A percentile compares a stretch with the other conserved stretches of the same genome.
phyloP scores from a whole-genome alignment of 2,329 filamentous ascomycete species.

The Didymella keratinophila region DNA sequence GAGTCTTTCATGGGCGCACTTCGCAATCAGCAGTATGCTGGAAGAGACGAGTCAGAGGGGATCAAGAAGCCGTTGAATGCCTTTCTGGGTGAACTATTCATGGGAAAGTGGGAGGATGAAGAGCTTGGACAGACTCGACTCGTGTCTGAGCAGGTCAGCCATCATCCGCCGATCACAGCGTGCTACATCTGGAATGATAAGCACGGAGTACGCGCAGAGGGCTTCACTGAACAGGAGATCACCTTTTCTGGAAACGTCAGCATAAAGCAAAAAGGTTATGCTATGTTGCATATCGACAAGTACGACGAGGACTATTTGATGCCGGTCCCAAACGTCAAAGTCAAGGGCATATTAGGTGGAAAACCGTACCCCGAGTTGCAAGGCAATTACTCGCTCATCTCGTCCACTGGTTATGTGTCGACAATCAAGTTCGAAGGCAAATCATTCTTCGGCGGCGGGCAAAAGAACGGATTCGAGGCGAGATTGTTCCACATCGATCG shows the following conservation, averaged over 20 bases:
- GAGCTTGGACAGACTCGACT: conserved; percentile 52
- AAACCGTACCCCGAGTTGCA: conserved; percentile 55
- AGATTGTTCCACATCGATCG: conserved; percentile 47
- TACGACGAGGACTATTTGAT: conserved; percentile 56
- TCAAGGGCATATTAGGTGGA: conserved; percentile 55
- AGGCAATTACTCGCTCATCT: conserved; percentile 53
- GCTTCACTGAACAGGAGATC: conserved; percentile 58
- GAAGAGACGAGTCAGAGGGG: conserved; percentile 52
- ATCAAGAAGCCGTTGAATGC: conserved; percentile 62
- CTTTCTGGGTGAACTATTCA: conserved; percentile 59
- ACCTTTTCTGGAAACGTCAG: conserved; percentile 56
- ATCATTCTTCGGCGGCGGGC: conserved; percentile 50
- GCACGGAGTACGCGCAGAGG: conserved; percentile 54
- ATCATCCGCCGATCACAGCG: conserved; percentile 58
- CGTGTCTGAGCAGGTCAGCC: conserved; percentile 56
- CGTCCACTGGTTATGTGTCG: conserved; percentile 53
- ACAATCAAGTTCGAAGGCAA: conserved; percentile 57
- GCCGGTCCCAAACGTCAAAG: conserved; percentile 55
- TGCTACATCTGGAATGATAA: conserved; percentile 58
- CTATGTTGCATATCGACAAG: conserved; percentile 54
- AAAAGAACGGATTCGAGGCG: conserved; percentile 54
- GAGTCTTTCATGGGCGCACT: conserved; percentile 60
- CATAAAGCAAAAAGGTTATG: conserved; percentile 58
- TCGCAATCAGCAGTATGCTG: conserved; percentile 58
- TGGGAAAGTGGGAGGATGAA: conserved; percentile 46